phyloP scores from a whole-genome alignment of 352 stramenopile genomes.

The Phytophthora quininea region DNA sequence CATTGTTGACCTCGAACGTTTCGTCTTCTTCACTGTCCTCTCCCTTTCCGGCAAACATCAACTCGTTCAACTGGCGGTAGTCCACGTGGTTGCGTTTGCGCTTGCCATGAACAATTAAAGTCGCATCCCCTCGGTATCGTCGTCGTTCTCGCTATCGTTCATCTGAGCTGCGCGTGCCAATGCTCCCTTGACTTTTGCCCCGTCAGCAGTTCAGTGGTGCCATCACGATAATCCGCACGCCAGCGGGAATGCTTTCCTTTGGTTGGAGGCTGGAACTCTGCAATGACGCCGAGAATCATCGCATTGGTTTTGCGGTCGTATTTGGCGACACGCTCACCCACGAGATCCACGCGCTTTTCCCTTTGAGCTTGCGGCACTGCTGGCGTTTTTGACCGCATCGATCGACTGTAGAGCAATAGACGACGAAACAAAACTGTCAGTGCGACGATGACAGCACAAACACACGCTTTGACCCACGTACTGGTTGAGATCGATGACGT shows the following conservation, averaged over 20 bases:
- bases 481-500: conserved; percentile 59
- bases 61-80: conserved; percentile 81
- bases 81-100: conserved; percentile 80
- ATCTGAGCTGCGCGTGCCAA: conserved; percentile 41
- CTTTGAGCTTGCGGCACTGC: conserved; percentile 13
- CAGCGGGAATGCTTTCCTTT: conserved; percentile 46
- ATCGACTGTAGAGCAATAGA: conserved; percentile 24
- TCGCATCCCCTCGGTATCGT: conserved; percentile 34
- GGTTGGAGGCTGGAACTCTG: conserved; percentile 34
- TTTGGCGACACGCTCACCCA: conserved; percentile 57
- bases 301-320: conserved; percentile 28
- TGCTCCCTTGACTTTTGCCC: conserved; percentile 28
- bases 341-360: conserved; percentile 23
- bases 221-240: conserved; percentile 67
- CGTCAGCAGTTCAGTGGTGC: conserved; percentile 49
- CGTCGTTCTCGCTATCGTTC: conserved; percentile 12
- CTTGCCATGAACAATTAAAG: conserved; percentile 72
- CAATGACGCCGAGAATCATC: conserved; percentile 61
- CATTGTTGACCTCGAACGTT: conserved; percentile 54
- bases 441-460: not conserved
- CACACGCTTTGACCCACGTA: conserved; percentile 33
- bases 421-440: not conserved
- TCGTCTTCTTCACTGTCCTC: conserved; percentile 61
- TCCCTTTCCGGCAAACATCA: conserved; percentile 78
- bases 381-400: conserved; percentile 31